These are phyloP conservation scores for Trichophyton simii DNA, from an alignment of 2,329 filamentous ascomycete genomes.

Conservation along the genomic window DNA sequence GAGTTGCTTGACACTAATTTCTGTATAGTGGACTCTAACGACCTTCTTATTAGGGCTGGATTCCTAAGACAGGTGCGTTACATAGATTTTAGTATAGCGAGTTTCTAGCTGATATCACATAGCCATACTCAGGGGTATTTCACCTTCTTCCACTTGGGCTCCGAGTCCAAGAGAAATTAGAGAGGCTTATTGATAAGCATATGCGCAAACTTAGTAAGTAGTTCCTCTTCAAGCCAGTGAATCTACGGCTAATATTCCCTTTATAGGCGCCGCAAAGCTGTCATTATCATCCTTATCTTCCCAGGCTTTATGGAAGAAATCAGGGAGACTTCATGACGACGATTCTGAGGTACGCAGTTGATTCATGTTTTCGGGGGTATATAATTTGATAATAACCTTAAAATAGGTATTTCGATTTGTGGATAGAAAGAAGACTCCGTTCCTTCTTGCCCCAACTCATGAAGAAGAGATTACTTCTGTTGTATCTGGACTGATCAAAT, in stretches of 20 bases:
- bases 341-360: conserved; percentile 57
- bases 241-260: conserved; percentile 8
- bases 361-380: conserved; percentile 4
- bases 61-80: conserved; percentile 55
- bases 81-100: conserved; percentile 4
- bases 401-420: conserved; percentile 61
- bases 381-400: not conserved
- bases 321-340: conserved; percentile 58
- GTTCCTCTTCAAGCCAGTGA: not conserved
- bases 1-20: not conserved
- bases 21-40: conserved; percentile 44
- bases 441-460: conserved; percentile 80
- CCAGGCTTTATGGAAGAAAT: conserved; percentile 68
- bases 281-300: conserved; percentile 77
- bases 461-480: conserved; percentile 90
- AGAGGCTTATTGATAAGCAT: conserved; percentile 72
- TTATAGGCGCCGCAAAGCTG: conserved; percentile 64
- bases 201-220: conserved; percentile 60
- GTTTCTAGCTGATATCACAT: not conserved
- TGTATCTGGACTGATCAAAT: conserved; percentile 59
- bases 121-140: conserved; percentile 82
- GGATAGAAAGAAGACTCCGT: conserved; percentile 63
- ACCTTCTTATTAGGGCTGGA: conserved; percentile 56
- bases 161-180: conserved; percentile 78
- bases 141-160: conserved; percentile 80